Conservation (phyloP, 805 yeast genomes). For the Ogataea trehaloabstinens region DNA sequence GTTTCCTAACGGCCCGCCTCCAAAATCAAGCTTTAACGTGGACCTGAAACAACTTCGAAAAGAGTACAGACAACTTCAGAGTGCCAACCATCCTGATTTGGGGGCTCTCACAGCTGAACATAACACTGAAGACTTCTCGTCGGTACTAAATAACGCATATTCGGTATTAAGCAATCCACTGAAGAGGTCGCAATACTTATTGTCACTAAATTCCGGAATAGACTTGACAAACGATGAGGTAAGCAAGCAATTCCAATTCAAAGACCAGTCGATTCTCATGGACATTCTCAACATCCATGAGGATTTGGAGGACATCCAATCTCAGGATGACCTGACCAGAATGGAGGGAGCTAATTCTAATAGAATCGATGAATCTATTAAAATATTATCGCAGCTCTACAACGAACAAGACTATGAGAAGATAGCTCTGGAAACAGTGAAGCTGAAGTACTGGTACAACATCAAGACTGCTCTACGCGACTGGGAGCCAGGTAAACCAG, state of each 20-base stretch:
- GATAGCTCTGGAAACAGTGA: conserved; percentile 66
- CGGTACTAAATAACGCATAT: conserved; percentile 75
- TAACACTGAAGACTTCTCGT: conserved; percentile 36
- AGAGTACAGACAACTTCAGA: conserved; percentile 75
- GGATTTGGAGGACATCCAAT: conserved; percentile 62
- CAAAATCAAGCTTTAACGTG: conserved; percentile 54
- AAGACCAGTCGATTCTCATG: conserved; percentile 59
- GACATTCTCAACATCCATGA: conserved; percentile 85
- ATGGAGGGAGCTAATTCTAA: conserved; percentile 55
- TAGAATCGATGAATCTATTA: conserved; percentile 49
- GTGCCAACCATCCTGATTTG: conserved; percentile 79
- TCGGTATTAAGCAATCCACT: conserved; percentile 68
- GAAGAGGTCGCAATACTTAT: conserved; percentile 60
- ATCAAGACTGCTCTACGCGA: conserved; percentile 70
- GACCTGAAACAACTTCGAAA: conserved; percentile 57
- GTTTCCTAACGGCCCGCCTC: conserved; percentile 65
- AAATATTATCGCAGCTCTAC: conserved; percentile 46
- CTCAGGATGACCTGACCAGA: conserved; percentile 53
- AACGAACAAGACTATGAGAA: conserved; percentile 46
- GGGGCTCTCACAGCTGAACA: conserved; percentile 17
- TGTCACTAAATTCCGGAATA: conserved; percentile 41
- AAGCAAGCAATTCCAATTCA: conserved; percentile 36
- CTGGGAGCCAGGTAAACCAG: conserved; percentile 72
- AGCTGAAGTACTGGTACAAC: conserved; percentile 81
- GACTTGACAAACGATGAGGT: conserved; percentile 62